phyloP scores from a whole-genome alignment of 164 flowering plant species.

The Chimonanthus praecox region DNA sequence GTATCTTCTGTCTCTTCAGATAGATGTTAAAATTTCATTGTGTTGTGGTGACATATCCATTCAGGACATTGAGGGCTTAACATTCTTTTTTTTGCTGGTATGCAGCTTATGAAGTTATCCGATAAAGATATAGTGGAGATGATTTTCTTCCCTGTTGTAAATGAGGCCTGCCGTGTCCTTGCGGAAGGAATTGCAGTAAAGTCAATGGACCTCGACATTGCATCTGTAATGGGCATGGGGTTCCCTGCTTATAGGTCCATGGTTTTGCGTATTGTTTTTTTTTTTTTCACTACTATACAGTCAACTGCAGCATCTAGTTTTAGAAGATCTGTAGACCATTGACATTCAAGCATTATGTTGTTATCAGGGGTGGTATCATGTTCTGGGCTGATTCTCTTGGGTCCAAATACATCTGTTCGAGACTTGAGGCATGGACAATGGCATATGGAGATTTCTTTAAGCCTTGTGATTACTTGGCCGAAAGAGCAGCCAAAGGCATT shows the following conservation, averaged over 20 bases:
- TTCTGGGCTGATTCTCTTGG: slow-evolving; percentile 95
- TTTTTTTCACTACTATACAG: not conserved
- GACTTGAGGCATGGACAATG: slow-evolving; percentile 69
- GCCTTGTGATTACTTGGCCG: slow-evolving; percentile 77
- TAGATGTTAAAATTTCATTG: too few relatives aligned
- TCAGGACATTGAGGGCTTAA: not conserved
- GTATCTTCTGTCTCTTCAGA: too few relatives aligned
- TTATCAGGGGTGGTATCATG: slow-evolving; percentile 79
- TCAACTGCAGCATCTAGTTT: not conserved
- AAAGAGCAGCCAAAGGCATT: slow-evolving; percentile 65
- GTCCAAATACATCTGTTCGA: slow-evolving; percentile 70
- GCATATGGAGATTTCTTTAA: slow-evolving; percentile 74
- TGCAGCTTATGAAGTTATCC: slow-evolving; percentile 45
- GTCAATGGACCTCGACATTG: slow-evolving; percentile 84
- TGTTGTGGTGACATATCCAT: too few relatives aligned
- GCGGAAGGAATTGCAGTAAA: slow-evolving; percentile 84
- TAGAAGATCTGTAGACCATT: not conserved
- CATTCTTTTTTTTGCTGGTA: not conserved
- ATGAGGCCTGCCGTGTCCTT: slow-evolving; percentile 87
- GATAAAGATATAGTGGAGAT: slow-evolving; percentile 83
- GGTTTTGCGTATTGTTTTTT: not conserved
- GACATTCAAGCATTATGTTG: not conserved
- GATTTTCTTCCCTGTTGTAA: slow-evolving; percentile 89
- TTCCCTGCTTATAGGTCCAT: slow-evolving; percentile 88
- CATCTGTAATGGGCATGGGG: slow-evolving; percentile 91